Conservation (phyloP, 1,284 basidiomycete species). For the Ganoderma lingzhi region DNA sequence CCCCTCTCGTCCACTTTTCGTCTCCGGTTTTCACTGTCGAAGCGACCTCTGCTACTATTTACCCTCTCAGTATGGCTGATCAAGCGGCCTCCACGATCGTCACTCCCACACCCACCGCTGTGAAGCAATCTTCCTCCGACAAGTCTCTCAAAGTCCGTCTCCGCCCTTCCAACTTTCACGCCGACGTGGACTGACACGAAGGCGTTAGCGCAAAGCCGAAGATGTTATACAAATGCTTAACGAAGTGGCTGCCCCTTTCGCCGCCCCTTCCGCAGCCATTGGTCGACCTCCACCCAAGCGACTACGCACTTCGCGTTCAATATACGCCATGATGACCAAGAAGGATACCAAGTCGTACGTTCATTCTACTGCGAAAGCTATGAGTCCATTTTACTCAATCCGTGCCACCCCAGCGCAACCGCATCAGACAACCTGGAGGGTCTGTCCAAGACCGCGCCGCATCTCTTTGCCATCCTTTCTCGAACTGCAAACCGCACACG, state of each 20-base stretch:
- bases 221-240: conserved; percentile 75
- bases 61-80: conserved; percentile 20
- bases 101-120: conserved; percentile 23
- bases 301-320: conserved; percentile 58
- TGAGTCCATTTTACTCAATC: conserved; percentile 5
- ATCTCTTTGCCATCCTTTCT: conserved; percentile 70
- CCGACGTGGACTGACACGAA: conserved; percentile 31
- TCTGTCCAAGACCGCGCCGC: conserved; percentile 66
- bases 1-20: not conserved
- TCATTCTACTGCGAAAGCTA: conserved; percentile 15
- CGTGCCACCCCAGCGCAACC: conserved; percentile 31
- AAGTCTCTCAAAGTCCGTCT: conserved; percentile 38
- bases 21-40: not conserved
- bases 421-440: conserved; percentile 37
- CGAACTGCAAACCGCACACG: conserved; percentile 68
- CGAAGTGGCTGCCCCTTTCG: conserved; percentile 54
- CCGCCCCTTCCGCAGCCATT: conserved; percentile 47
- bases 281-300: conserved; percentile 60
- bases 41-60: not conserved
- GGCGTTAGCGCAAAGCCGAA: conserved; percentile 71
- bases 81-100: conserved; percentile 21
- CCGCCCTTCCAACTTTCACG: conserved; percentile 12
- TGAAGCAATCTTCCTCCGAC: conserved; percentile 23
- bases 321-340: conserved; percentile 80
- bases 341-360: conserved; percentile 57